Evolutionary conservation across 2,329 filamentous ascomycete species (phyloP), one percentile per base, ranked within the genome.

Genomic region (Albophoma yamanashiensis): DNA sequence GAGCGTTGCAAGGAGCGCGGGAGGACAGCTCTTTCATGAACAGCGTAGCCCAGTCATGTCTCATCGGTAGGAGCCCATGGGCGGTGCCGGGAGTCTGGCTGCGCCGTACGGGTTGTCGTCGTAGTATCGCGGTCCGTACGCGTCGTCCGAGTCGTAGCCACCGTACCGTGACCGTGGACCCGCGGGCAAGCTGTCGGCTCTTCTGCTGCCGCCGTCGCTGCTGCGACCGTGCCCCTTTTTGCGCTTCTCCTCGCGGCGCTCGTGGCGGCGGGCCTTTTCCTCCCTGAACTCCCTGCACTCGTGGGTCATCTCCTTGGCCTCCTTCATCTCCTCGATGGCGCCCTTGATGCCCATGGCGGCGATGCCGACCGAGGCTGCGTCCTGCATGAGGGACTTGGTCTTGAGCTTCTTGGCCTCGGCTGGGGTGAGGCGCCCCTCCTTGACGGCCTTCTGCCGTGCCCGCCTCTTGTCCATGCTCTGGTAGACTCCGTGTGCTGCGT

Each of bases 401-500:
- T 82, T 84, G 67, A 84, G 75, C 67, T 83, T 83, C 67, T 77
- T 79, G 61, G 82, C 82, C 64, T 83, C 78, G 56, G 72, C 70
- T 7, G 74, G 70, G 61, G 77, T 80, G 27, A 85, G 70, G n/a
- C 75, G 74, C 36, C 82, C 82, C 65, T 84, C 76, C 53, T 72
- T 75, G 58, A 85, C 80, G 50, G 82, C 82, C 67, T 76, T 80
- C 61, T 81, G 77, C 61, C 82, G 76, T 62, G 74, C 72, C 47
- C 79, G 76, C 61, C 81, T 77, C 73, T 82, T 82, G 69, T 82
- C 79, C 79, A 84, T 78, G 71, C 80, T 84, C 67, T 79, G 73
- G 68, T 84, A 85, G 67, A 85, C 79, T 64, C 75, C 81, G 67
- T 85, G 78, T 65, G 79, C 81, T 64, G 82, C 82, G 70, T 85